Evolutionary conservation across 2,329 filamentous ascomycete species (phyloP), one percentile per base, ranked within the genome.

Genomic region (Paecilomyces dactylethromorphus): DNA sequence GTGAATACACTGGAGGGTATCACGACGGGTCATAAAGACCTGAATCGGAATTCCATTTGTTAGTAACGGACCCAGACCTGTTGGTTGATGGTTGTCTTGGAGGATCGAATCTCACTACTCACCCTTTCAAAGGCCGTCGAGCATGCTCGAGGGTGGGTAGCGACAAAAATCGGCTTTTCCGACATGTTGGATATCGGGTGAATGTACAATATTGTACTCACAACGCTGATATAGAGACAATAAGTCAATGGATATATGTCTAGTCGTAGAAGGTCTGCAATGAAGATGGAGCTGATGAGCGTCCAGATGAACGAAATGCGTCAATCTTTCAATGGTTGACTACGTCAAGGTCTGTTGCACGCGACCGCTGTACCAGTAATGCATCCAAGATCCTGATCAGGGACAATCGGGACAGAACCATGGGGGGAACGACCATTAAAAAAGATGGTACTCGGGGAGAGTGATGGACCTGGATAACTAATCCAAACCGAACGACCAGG

Each of bases 61-160:
- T 52, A 52, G 50, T 8, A 13, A 52, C 2, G 11, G 50, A 24
- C 6, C 50, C 13, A 52, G 50, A 1, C 50, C 11, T 18, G 50
- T 45, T 45, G 35, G 35, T 10, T 8, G 35, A 45, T 6, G 12
- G 35, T 15, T 6, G 26, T 52, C 10, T 1, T 18, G 8, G 35
- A 45, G n/a, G 50, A 52, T 26, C 7, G 50, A 13, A 45, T 45
- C 50, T 22, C 50, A 21, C 12, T 22, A 78, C 82, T 71, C 81
- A 95, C 93, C 76, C 93, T 84, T 81, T 99, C 94, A 79, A 97
- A 99, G 31, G 94, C 94, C 54, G 94, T 97, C 59, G 92, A 97
- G 80, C 92, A 97, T 64, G 93, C 91, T 76, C 94, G 84, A 35
- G 94, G 94, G 77, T 97, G 93, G 68, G 94, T 97, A 59, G 88